phyloP scores from a whole-genome alignment of 805 yeast species.

The Nakazawaea populi region DNA sequence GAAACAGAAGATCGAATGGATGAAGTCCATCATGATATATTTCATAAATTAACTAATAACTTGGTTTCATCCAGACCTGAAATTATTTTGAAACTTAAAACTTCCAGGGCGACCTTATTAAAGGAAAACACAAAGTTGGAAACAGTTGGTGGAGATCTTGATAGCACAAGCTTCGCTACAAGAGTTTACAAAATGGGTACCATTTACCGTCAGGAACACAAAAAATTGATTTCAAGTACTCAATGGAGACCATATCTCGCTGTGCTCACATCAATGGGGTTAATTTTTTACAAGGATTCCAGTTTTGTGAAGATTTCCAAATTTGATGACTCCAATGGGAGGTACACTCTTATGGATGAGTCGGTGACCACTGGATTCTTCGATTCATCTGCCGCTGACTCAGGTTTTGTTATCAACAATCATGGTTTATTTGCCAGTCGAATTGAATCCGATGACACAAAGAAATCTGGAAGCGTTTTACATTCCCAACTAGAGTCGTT shows the following conservation, averaged over 20 bases:
- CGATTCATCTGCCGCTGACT: not conserved
- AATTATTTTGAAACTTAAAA: not conserved
- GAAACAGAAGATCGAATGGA: constrained; percentile 10
- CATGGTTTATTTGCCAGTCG: constrained; percentile 9
- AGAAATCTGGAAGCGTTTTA: not conserved
- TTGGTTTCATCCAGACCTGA: not conserved
- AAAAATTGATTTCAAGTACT: constrained; percentile 18
- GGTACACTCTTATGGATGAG: constrained; percentile 23
- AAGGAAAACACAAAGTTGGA: not conserved
- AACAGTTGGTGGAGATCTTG: not conserved
- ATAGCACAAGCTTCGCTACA: constrained; percentile 14
- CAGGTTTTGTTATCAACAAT: constrained; percentile 1
- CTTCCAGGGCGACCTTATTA: not conserved
- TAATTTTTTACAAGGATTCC: constrained; percentile 37
- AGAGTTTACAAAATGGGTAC: constrained; percentile 36
- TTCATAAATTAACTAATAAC: not conserved
- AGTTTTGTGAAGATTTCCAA: constrained; percentile 25
- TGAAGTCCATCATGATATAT: constrained; percentile 6
- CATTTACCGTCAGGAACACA: constrained; percentile 33
- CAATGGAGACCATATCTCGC: constrained; percentile 41
- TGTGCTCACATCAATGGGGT: constrained; percentile 44
- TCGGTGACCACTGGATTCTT: constrained; percentile 10
- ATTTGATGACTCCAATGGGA: constrained; percentile 11
- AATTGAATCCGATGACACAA: not conserved
- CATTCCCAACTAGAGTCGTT: constrained; percentile 9